A percentile compares a stretch with the other conserved stretches of the same genome.
Conservation (phyloP, 192 early-diverging fungal genomes). For the Chytriomyces hyalinus region DNA sequence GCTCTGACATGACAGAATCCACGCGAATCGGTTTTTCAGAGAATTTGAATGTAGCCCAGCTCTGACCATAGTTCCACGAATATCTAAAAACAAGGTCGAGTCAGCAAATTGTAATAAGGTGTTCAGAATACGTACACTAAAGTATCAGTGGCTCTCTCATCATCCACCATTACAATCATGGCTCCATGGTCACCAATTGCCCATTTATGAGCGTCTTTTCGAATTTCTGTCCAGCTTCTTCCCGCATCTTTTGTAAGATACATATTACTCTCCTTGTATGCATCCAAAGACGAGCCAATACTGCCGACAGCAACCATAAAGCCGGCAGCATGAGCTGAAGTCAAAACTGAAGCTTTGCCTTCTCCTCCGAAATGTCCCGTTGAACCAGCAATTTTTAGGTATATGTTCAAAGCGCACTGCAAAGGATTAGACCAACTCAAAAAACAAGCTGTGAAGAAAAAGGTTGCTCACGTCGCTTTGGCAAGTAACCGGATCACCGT, state of each 20-base stretch:
- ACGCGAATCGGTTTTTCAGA: slow-evolving; percentile 65
- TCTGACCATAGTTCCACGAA: slow-evolving; percentile 80
- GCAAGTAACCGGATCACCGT: slow-evolving; percentile 26
- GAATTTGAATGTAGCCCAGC: slow-evolving; percentile 73
- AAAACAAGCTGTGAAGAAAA: background rate
- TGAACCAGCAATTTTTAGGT: slow-evolving; percentile 20
- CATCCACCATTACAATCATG: slow-evolving; percentile 76
- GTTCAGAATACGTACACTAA: slow-evolving; percentile 17
- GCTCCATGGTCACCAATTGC: slow-evolving; percentile 92
- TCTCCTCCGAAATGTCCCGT: background rate
- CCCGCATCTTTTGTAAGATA: slow-evolving; percentile 89
- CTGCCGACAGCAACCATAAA: slow-evolving; percentile 70
- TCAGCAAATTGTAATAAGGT: background rate
- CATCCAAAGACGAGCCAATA: slow-evolving; percentile 67
- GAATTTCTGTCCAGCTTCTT: slow-evolving; percentile 80
- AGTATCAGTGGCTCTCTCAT: slow-evolving; percentile 70
- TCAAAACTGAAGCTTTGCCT: slow-evolving; percentile 26
- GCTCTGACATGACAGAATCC: slow-evolving; percentile 64
- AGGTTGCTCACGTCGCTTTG: slow-evolving; percentile 3
- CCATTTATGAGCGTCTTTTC: slow-evolving; percentile 69
- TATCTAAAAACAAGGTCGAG: slow-evolving; percentile 41
- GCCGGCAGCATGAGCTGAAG: slow-evolving; percentile 48
- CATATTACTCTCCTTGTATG: slow-evolving; percentile 70
- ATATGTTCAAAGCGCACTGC: slow-evolving; percentile 36
- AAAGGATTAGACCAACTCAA: slow-evolving; percentile 9